Evolutionary conservation across 179 eudicot genomes (phyloP), one percentile per base, ranked within the genome.

Genomic region (Heliamphora pulchella): DNA sequence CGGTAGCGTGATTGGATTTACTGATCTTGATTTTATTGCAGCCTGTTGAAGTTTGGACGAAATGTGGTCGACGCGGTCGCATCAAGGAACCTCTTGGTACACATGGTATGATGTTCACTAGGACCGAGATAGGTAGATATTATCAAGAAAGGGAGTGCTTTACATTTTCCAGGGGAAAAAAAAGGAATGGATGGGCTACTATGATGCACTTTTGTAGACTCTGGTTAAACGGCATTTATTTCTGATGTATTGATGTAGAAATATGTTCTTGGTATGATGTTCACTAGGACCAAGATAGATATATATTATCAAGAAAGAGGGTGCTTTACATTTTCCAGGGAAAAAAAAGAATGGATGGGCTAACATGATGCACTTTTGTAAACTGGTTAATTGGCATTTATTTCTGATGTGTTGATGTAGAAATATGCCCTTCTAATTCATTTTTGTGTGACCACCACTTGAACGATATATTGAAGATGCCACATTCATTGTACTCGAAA

Each of bases 1-100:
- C 2, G 8, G 7, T 78, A 31, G 66, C 53, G 43, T 78, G 65
- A 54, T 73, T 39, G 63, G 57, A 3, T 58, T 44, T 78, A 20
- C 78, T 69, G 51, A 63, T 46, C 43, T 73, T 64, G 9, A 58
- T 8, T 47, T 44, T 81, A 5, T 53, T 86, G 85, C 91, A 95
- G 99, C 99, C 99, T 71, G 93, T 94, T 74, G 99, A 96, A 84
- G 84, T 96, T 13, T 94, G 88, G 91, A 83, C 97, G 46, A 96
- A 96, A 82, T 81, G 90, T 67, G 99, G 99, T 73, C 92, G 96
- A 1, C 97, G 99, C 76, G 99, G 99, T 76, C 96, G 97, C 74
- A 84, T 96, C 61, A 92, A 86, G 85, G 99, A 96, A 86, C 96
- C 99, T 71, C 92, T 96, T 74, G 99, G 99, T 76, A 96, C 97